phyloP scores from a whole-genome alignment of 768 basidiomycete genomes.

The Lentinula guzmanii region DNA sequence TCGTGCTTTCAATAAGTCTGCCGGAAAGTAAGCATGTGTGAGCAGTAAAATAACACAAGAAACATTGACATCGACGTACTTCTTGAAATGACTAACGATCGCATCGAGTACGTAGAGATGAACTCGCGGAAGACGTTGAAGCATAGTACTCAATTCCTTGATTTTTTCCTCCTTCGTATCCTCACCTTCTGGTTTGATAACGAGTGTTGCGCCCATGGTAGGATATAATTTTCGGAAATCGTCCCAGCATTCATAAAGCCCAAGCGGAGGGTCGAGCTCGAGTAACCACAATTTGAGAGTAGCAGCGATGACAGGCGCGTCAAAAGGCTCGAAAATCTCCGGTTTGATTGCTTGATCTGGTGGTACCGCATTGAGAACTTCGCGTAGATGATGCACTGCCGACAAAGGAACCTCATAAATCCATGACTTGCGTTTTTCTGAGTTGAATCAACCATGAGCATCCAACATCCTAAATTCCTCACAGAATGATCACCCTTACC shows the following conservation, averaged over 20 bases:
- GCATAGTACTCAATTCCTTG: constrained; percentile 51
- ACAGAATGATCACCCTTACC: constrained; percentile 36
- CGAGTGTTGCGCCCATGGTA: constrained; percentile 35
- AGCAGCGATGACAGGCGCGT: constrained; percentile 82
- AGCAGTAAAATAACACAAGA: background rate
- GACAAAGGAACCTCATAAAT: constrained; percentile 90
- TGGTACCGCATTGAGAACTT: constrained; percentile 72
- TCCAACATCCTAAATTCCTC: background rate
- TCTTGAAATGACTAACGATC: constrained; percentile 69
- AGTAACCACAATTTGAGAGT: constrained; percentile 84
- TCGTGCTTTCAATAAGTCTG: constrained; percentile 68
- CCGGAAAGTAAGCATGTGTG: constrained; percentile 2
- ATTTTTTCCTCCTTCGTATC: constrained; percentile 54
- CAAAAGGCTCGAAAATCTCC: constrained; percentile 56
- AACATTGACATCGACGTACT: constrained; percentile 33
- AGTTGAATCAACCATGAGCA: background rate
- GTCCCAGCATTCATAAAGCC: constrained; percentile 87
- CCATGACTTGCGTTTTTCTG: constrained; percentile 87
- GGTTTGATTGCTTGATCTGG: constrained; percentile 48
- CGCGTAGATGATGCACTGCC: constrained; percentile 80
- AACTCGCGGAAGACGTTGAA: constrained; percentile 70
- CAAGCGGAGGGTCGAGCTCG: constrained; percentile 86
- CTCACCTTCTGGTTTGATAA: constrained; percentile 45
- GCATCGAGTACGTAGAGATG: constrained; percentile 78
- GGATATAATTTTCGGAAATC: constrained; percentile 88